These are phyloP conservation scores for Wickerhamiella alocasiicola DNA, from an alignment of 805 yeast species.

Conservation along the genomic window DNA sequence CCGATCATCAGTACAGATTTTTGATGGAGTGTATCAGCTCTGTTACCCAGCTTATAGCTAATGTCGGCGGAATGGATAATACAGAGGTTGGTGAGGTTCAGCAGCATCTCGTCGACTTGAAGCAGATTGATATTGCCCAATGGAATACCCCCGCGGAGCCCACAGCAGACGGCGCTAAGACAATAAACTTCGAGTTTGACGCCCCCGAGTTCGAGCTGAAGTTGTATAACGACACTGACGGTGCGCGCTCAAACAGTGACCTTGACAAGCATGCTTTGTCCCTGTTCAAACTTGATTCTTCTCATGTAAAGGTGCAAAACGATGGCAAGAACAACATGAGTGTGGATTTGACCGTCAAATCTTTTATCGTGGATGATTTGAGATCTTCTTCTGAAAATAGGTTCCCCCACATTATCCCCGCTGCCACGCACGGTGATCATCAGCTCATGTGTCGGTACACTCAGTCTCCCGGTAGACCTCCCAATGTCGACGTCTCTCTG, in stretches of 20 bases:
- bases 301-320: slow-evolving; percentile 40
- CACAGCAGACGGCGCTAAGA: not conserved
- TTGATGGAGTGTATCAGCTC: slow-evolving; percentile 43
- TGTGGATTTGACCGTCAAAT: slow-evolving; percentile 50
- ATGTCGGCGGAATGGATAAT: slow-evolving; percentile 37
- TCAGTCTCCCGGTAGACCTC: slow-evolving; percentile 18
- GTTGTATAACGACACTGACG: slow-evolving; percentile 41
- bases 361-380: slow-evolving; percentile 69
- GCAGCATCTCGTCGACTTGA: slow-evolving; percentile 17
- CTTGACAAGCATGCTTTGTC: slow-evolving; percentile 33
- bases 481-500: slow-evolving; percentile 31
- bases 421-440: slow-evolving; percentile 43
- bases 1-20: slow-evolving; percentile 59
- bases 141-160: slow-evolving; percentile 9
- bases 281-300: slow-evolving; percentile 45
- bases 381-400: slow-evolving; percentile 50
- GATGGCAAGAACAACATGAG: slow-evolving; percentile 42
- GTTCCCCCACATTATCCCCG: slow-evolving; percentile 73
- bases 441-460: slow-evolving; percentile 51
- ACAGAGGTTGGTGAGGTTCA: slow-evolving; percentile 29
- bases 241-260: slow-evolving; percentile 20
- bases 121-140: slow-evolving; percentile 16
- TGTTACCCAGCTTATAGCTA: slow-evolving; percentile 42
- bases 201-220: slow-evolving; percentile 35
- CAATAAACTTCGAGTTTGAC: slow-evolving; percentile 15